Evolutionary conservation across 2,329 filamentous ascomycete genomes (phyloP).

Genomic region (Colletotrichum sp.): DNA sequence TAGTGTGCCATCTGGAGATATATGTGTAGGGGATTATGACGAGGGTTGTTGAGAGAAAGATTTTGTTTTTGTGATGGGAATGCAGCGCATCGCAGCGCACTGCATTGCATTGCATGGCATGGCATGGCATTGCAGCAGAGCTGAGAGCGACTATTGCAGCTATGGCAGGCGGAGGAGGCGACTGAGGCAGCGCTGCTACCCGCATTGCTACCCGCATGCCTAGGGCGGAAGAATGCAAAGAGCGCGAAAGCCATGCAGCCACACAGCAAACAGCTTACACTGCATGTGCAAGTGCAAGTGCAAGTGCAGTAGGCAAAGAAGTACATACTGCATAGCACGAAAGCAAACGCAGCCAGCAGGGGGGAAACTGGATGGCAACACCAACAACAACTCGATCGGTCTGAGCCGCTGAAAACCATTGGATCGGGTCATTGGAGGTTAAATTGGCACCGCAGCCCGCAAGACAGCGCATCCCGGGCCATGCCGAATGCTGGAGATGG

Average conservation of each 20-base stretch:
- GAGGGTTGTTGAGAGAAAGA: background rate
- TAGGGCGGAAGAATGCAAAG: background rate
- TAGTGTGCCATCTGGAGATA: background rate
- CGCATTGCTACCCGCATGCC: background rate
- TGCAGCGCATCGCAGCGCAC: background rate
- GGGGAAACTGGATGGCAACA: background rate
- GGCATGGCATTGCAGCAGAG: background rate
- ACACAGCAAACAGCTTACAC: background rate
- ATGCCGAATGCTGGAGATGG: background rate
- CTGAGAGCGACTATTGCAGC: background rate
- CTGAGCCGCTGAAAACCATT: conserved; percentile 12
- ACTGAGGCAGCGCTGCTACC: background rate
- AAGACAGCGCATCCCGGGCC: background rate
- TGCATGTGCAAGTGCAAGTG: background rate
- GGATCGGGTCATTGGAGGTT: conserved; percentile 19
- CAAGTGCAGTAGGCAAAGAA: background rate
- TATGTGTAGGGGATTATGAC: background rate
- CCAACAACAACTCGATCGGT: conserved; percentile 10
- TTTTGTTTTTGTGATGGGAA: background rate
- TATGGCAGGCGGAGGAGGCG: background rate
- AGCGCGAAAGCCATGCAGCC: background rate
- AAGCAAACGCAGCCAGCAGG: background rate
- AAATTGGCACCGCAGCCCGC: background rate
- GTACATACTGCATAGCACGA: background rate
- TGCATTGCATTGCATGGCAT: background rate